Percentiles rank a stretch among this genome's conserved stretches.
Evolutionary conservation across 208 protist species (phyloP).

Genomic region (Trypanosoma vivax): DNA sequence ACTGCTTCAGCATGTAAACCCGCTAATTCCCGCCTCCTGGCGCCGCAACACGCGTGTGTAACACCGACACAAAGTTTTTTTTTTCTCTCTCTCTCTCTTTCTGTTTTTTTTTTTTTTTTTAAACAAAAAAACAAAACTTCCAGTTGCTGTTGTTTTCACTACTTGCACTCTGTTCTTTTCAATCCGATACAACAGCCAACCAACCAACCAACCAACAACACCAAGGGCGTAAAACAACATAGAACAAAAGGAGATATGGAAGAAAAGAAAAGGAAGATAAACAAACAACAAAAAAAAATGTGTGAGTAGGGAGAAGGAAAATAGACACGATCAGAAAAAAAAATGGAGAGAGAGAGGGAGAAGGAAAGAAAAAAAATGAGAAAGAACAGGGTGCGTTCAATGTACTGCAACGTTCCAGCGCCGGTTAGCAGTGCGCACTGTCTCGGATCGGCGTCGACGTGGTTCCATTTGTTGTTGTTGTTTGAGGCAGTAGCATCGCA

Average conservation of each 20-base stretch:
- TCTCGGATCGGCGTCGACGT: neutral
- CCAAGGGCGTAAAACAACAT: neutral
- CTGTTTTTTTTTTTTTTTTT: constrained; percentile 11
- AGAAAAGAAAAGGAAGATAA: constrained; percentile 2
- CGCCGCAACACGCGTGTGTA: neutral
- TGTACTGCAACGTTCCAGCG: constrained; percentile 12
- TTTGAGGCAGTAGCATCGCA: constrained; percentile 71
- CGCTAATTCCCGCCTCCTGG: no score
- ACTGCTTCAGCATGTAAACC: no score
- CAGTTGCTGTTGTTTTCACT: no score
- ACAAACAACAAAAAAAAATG: constrained; percentile 1
- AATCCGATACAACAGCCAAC: constrained; percentile 4
- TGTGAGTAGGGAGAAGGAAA: constrained; percentile 4
- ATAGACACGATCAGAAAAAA: no score
- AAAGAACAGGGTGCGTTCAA: constrained; percentile 7
- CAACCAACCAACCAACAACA: constrained; percentile 4
- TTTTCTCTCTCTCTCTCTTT: constrained; percentile 2
- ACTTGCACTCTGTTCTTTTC: no score
- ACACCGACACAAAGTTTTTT: constrained; percentile 3
- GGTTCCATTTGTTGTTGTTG: neutral
- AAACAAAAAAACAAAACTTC: no score
- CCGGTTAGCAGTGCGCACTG: neutral
- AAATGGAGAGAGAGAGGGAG: no score
- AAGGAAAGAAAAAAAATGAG: constrained; percentile 16
- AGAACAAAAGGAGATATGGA: constrained; percentile 6